These are phyloP conservation scores for Aspergillus eucalypticola DNA, from an alignment of 2,329 filamentous ascomycete species.

Conservation along the genomic window DNA sequence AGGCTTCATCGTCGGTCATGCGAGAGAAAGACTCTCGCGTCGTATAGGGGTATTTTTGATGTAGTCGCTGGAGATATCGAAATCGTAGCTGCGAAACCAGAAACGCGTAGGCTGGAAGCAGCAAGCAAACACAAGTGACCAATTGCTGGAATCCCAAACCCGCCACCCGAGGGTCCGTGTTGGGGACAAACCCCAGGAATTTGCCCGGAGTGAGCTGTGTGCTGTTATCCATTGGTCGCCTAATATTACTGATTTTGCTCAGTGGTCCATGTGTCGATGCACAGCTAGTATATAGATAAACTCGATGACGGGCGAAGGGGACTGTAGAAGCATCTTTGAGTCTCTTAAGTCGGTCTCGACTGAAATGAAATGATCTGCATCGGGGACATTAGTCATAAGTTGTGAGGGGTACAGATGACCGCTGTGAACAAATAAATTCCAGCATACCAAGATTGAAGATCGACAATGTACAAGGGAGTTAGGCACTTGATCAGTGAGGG, in stretches of 20 bases:
- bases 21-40: slow-evolving; percentile 48
- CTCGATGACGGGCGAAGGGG: neutral
- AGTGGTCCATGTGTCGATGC: neutral
- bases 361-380: too few relatives aligned
- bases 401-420: neutral
- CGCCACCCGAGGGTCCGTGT: neutral
- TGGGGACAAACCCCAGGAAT: neutral
- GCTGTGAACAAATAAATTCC: too few relatives aligned
- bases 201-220: neutral
- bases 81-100: slow-evolving; percentile 33
- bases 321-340: neutral
- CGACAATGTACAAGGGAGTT: too few relatives aligned
- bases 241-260: neutral
- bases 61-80: slow-evolving; percentile 38
- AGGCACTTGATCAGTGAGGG: too few relatives aligned
- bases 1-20: slow-evolving; percentile 59
- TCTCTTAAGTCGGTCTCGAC: neutral
- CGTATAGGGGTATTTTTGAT: slow-evolving; percentile 47
- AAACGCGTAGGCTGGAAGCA: slow-evolving; percentile 30
- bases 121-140: slow-evolving; percentile 24
- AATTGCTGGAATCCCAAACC: slow-evolving; percentile 18
- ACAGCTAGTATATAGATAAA: neutral
- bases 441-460: too few relatives aligned
- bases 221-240: neutral
- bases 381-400: too few relatives aligned